Evolutionary conservation across 768 basidiomycete species (phyloP).

Genomic region (Macrolepiota albuminosa): DNA sequence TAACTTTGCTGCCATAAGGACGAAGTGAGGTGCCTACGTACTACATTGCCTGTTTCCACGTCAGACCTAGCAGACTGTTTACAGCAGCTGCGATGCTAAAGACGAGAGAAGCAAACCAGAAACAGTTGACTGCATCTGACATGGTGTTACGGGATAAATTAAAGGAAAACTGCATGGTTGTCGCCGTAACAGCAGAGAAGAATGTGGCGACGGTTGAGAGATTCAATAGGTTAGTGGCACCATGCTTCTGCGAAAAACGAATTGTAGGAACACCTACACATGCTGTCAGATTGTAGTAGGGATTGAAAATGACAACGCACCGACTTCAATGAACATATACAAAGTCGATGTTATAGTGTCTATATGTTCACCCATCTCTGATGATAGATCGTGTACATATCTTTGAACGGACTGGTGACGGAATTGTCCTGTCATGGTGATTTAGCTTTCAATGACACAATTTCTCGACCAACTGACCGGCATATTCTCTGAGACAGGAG

Average conservation of each 20-base stretch:
- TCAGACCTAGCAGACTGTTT: constrained; percentile 70
- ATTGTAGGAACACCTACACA: constrained; percentile 66
- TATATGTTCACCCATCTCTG: constrained; percentile 72
- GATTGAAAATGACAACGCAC: constrained; percentile 28
- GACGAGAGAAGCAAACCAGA: constrained; percentile 73
- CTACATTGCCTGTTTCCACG: constrained; percentile 85
- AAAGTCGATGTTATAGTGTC: constrained; percentile 64
- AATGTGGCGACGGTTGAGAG: constrained; percentile 76
- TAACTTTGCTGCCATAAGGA: constrained; percentile 1
- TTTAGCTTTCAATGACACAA: background rate
- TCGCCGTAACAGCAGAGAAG: constrained; percentile 72
- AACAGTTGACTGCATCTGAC: constrained; percentile 56
- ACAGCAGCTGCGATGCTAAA: constrained; percentile 77
- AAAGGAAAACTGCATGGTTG: constrained; percentile 67
- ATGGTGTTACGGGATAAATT: constrained; percentile 28
- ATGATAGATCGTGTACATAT: constrained; percentile 69
- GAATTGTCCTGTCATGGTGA: constrained; percentile 51
- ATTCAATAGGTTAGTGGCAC: constrained; percentile 63
- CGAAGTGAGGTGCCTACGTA: constrained; percentile 30
- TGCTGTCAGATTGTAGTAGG: background rate
- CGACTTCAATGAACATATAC: constrained; percentile 74
- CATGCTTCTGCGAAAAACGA: constrained; percentile 71
- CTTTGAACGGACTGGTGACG: constrained; percentile 66
- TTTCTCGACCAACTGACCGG: constrained; percentile 31
- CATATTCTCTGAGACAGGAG: constrained; percentile 62